A percentile compares a stretch with the other conserved stretches of the same genome.
These are phyloP conservation scores for Claviceps quebecensis DNA, from an alignment of 2,329 filamentous ascomycete species.

Conservation along the genomic window DNA sequence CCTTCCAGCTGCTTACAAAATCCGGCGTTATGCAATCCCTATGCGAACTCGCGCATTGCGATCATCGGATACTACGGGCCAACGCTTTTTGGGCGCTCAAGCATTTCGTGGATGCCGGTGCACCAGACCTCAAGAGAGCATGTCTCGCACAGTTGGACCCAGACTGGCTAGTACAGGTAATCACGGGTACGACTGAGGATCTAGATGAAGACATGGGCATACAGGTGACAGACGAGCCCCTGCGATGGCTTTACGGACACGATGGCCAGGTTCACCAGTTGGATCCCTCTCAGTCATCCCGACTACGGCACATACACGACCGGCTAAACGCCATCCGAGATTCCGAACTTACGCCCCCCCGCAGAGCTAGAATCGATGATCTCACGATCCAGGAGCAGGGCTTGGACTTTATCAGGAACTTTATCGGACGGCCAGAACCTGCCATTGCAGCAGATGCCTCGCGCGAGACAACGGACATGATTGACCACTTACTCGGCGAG, in stretches of 20 bases:
- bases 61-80: conserved; percentile 62
- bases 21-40: conserved; percentile 62
- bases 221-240: conserved; percentile 31
- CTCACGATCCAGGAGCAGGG: conserved; percentile 82
- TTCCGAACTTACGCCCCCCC: conserved; percentile 51
- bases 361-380: conserved; percentile 62
- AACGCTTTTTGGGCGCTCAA: conserved; percentile 92
- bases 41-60: conserved; percentile 72
- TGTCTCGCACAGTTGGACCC: conserved; percentile 66
- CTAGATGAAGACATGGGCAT: conserved; percentile 46
- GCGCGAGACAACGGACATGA: conserved; percentile 52
- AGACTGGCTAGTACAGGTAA: conserved; percentile 67
- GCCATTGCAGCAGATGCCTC: conserved; percentile 35
- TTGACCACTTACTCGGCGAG: conserved; percentile 66
- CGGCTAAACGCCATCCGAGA: conserved; percentile 42
- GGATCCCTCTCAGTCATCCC: conserved; percentile 23
- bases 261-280: conserved; percentile 20
- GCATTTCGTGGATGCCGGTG: conserved; percentile 64
- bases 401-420: conserved; percentile 77
- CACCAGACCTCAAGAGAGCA: conserved; percentile 57
- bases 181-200: conserved; percentile 37
- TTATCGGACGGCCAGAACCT: conserved; percentile 51
- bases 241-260: conserved; percentile 21
- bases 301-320: conserved; percentile 35
- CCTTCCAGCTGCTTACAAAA: conserved; percentile 50